phyloP scores from a whole-genome alignment of 2,329 filamentous ascomycete species.

The Aspergillus sp. region DNA sequence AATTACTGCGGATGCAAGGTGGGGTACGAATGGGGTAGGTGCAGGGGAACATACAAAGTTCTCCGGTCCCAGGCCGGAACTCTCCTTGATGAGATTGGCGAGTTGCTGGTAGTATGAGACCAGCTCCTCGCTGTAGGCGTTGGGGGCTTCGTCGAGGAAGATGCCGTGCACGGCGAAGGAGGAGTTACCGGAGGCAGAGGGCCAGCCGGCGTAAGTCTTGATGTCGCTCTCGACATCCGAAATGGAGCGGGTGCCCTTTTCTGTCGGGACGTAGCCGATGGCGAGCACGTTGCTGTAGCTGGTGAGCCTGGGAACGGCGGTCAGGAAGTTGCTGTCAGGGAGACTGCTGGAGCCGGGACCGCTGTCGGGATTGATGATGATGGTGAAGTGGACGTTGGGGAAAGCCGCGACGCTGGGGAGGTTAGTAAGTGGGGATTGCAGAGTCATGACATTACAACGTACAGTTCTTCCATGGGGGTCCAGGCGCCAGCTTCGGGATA shows the following conservation, averaged over 20 bases:
- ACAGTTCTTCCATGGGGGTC: conserved; percentile 20
- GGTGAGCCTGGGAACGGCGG: conserved; percentile 7
- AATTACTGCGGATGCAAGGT: neutral
- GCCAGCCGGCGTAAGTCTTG: conserved; percentile 15
- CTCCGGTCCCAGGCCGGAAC: conserved; percentile 9
- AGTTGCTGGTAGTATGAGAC: conserved; percentile 9
- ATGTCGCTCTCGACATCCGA: conserved; percentile 11
- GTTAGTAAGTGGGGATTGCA: neutral
- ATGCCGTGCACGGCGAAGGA: conserved; percentile 15
- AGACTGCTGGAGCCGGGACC: conserved; percentile 16
- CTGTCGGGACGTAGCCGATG: conserved; percentile 14
- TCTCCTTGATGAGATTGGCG: conserved; percentile 2
- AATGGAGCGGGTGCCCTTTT: conserved; percentile 4
- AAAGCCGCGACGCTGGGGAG: conserved; percentile 12
- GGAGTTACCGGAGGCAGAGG: conserved; percentile 7
- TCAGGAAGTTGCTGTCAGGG: conserved; percentile 12
- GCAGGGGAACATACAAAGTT: conserved; percentile 1
- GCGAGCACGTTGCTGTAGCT: conserved; percentile 10
- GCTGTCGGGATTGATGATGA: conserved; percentile 26
- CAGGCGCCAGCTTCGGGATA: conserved; percentile 22
- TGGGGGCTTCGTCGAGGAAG: conserved; percentile 17
- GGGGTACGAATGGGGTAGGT: neutral
- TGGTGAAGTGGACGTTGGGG: conserved; percentile 21
- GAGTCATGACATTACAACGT: neutral
- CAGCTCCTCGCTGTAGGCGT: neutral